phyloP scores from a whole-genome alignment of 1,284 basidiomycete species.

The Ustilago vetiveriae region DNA sequence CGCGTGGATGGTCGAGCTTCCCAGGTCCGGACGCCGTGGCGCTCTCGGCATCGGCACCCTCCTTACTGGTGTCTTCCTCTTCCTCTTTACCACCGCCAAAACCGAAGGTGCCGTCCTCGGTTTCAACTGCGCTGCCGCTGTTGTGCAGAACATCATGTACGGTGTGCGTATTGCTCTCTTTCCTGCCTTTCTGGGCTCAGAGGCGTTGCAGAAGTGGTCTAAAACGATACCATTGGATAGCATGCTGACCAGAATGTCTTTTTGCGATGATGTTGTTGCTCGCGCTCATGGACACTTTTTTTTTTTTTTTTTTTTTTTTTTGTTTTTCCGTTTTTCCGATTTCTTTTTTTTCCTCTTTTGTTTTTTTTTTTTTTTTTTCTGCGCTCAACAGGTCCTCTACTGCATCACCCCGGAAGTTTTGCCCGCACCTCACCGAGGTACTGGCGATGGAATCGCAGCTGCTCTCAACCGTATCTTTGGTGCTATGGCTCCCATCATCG shows the following conservation, averaged over 20 bases:
- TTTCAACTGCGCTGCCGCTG: constrained; percentile 59
- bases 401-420: constrained; percentile 63
- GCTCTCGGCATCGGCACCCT: constrained; percentile 64
- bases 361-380: not conserved
- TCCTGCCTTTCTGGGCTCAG: not conserved
- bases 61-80: constrained; percentile 65
- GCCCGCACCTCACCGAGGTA: constrained; percentile 64
- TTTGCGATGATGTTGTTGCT: no score
- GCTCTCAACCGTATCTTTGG: constrained; percentile 63
- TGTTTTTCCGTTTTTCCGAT: no score
- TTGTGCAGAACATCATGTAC: constrained; percentile 60
- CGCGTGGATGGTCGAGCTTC: constrained; percentile 63
- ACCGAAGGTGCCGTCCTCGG: constrained; percentile 53
- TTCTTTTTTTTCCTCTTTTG: not conserved
- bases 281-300: no score
- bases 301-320: no score
- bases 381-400: constrained; percentile 36
- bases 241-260: no score
- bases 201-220: not conserved
- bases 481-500: constrained; percentile 62
- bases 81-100: constrained; percentile 57
- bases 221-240: not conserved
- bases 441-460: constrained; percentile 63
- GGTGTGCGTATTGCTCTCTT: constrained; percentile 4
- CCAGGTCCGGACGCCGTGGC: constrained; percentile 61